Percentiles rank a stretch among this genome's conserved stretches.
phyloP scores from a whole-genome alignment of 2,329 filamentous ascomycete genomes.

The Botryotinia calthae region DNA sequence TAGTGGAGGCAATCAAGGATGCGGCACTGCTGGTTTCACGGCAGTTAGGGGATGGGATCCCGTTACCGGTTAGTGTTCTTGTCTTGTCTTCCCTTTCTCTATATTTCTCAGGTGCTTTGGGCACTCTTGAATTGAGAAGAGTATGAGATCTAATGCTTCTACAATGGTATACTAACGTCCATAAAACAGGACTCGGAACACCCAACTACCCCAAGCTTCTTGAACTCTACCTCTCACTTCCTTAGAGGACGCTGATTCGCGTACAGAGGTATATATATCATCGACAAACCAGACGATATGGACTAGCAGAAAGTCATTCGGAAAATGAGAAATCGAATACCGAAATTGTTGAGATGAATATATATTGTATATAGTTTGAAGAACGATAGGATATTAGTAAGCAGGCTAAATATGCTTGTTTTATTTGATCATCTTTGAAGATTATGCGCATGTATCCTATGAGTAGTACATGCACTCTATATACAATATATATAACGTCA shows the following conservation, averaged over 20 bases:
- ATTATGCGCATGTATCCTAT: background rate
- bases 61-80: slow-evolving; percentile 36
- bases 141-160: background rate
- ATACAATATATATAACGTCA: background rate
- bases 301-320: background rate
- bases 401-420: background rate
- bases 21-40: slow-evolving; percentile 36
- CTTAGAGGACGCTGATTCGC: background rate
- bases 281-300: background rate
- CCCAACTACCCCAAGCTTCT: slow-evolving; percentile 18
- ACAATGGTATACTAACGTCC: background rate
- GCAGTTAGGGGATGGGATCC: slow-evolving; percentile 41
- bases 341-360: background rate
- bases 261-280: background rate
- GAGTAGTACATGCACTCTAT: background rate
- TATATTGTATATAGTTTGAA: background rate
- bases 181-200: slow-evolving; percentile 16
- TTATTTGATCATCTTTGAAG: background rate
- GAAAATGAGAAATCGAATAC: background rate
- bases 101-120: background rate
- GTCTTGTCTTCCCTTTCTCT: background rate
- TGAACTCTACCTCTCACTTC: slow-evolving; percentile 9
- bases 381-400: background rate
- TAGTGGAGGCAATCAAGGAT: slow-evolving; percentile 43
- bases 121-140: background rate